A percentile compares a stretch with the other conserved stretches of the same genome.
Conservation (phyloP, 2,329 filamentous ascomycete species). For the Fusarium sp. region DNA sequence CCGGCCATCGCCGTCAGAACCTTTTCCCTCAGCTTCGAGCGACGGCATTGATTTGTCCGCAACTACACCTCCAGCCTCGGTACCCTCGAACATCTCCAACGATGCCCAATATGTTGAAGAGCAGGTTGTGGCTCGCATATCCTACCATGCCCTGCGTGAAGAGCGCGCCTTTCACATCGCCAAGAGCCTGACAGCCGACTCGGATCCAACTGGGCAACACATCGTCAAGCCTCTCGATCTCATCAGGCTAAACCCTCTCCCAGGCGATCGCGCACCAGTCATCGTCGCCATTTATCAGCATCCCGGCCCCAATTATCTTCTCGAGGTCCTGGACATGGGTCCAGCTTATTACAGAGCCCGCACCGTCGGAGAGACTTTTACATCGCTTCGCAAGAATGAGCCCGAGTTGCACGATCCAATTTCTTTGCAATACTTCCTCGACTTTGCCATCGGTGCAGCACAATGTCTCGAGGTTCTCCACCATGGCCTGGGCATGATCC, state of each 20-base stretch:
- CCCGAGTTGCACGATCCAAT: slow-evolving; percentile 72
- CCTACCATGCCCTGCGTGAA: slow-evolving; percentile 84
- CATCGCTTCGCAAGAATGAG: slow-evolving; percentile 61
- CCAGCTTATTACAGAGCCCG: slow-evolving; percentile 77
- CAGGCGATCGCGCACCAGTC: slow-evolving; percentile 79
- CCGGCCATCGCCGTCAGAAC: slow-evolving; percentile 62
- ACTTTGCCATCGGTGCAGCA: slow-evolving; percentile 91
- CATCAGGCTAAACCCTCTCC: slow-evolving; percentile 77
- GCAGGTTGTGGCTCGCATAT: slow-evolving; percentile 85
- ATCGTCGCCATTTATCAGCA: slow-evolving; percentile 87
- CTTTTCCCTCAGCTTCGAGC: slow-evolving; percentile 54
- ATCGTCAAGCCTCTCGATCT: slow-evolving; percentile 88
- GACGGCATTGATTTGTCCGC: slow-evolving; percentile 57
- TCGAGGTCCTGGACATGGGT: slow-evolving; percentile 81
- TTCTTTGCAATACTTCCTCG: slow-evolving; percentile 83
- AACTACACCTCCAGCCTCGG: slow-evolving; percentile 55
- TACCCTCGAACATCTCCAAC: slow-evolving; percentile 54
- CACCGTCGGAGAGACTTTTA: slow-evolving; percentile 67
- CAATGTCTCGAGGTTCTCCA: slow-evolving; percentile 93
- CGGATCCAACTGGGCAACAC: slow-evolving; percentile 81
- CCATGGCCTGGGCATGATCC: slow-evolving; percentile 87
- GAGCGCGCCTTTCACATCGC: slow-evolving; percentile 91
- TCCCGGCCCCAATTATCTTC: slow-evolving; percentile 81
- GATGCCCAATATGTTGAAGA: slow-evolving; percentile 73
- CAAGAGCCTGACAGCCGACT: slow-evolving; percentile 78